These are phyloP conservation scores for Tribonema minus DNA, from an alignment of 108 stramenopile genomes.

Conservation along the genomic window DNA sequence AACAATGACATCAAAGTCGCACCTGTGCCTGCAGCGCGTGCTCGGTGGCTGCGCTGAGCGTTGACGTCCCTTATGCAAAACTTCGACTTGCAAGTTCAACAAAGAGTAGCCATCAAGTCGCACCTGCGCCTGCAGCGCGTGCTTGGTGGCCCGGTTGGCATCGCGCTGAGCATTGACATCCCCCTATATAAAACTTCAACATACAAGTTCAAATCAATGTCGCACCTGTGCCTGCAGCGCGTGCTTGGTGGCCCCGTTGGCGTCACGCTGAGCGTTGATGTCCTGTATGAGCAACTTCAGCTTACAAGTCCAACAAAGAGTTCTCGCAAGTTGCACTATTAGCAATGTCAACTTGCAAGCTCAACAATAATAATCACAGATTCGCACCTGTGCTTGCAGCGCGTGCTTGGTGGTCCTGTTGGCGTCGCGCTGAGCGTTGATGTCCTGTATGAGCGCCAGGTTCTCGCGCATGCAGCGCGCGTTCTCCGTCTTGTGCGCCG, in stretches of 20 bases:
- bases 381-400: conserved; percentile 52
- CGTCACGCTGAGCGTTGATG: conserved; percentile 57
- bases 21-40: too few relatives aligned
- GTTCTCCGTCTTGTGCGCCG: conserved; percentile 45
- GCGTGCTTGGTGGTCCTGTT: conserved; percentile 41
- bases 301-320: too few relatives aligned
- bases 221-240: conserved; percentile 50
- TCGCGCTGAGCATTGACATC: conserved; percentile 60
- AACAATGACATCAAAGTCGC: too few relatives aligned
- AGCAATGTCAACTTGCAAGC: too few relatives aligned
- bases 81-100: too few relatives aligned
- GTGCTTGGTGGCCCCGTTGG: conserved; percentile 38
- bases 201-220: too few relatives aligned
- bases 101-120: too few relatives aligned
- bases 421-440: conserved; percentile 54
- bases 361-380: too few relatives aligned
- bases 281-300: conserved; percentile 67
- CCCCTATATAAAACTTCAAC: too few relatives aligned
- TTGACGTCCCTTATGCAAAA: too few relatives aligned
- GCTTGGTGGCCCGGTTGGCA: conserved; percentile 38
- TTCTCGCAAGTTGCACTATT: too few relatives aligned
- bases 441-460: conserved; percentile 63
- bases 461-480: conserved; percentile 50
- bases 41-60: too few relatives aligned
- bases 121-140: conserved; percentile 48